These are phyloP conservation scores for Cucurbitaria berberidis DNA, from an alignment of 2,329 filamentous ascomycete species.

Conservation along the genomic window DNA sequence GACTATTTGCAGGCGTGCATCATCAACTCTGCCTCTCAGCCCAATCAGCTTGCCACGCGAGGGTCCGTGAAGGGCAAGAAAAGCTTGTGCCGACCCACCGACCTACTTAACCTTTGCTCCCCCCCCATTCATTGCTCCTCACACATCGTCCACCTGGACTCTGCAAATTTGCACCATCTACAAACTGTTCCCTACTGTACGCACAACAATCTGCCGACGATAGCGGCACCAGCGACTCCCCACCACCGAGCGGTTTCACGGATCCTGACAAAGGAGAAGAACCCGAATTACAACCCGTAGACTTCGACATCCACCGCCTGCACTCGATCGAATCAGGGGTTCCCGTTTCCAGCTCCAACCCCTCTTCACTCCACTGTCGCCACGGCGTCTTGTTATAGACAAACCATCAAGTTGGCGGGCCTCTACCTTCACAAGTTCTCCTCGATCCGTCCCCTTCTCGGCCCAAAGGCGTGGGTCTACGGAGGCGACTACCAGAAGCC, in stretches of 20 bases:
- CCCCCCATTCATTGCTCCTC: constrained; percentile 19
- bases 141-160: constrained; percentile 38
- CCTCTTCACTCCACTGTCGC: constrained; percentile 27
- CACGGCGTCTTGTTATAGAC: constrained; percentile 46
- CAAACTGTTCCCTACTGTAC: not conserved
- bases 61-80: constrained; percentile 5
- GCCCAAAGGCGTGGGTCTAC: constrained; percentile 92
- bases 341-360: constrained; percentile 28
- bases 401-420: constrained; percentile 94
- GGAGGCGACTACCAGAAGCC: constrained; percentile 93
- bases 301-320: constrained; percentile 26
- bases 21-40: constrained; percentile 4
- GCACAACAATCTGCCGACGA: constrained; percentile 2
- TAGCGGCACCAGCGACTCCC: constrained; percentile 15
- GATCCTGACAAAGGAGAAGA: constrained; percentile 20
- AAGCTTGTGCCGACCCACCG: constrained; percentile 14
- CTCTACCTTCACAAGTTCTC: constrained; percentile 73
- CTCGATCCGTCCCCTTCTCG: constrained; percentile 86
- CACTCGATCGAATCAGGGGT: constrained; percentile 32
- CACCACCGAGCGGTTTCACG: constrained; percentile 16
- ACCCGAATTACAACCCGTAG: constrained; percentile 18
- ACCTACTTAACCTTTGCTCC: constrained; percentile 18
- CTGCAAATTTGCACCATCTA: constrained; percentile 11
- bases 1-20: constrained; percentile 8
- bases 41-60: constrained; percentile 12